Evolutionary conservation across 2,329 filamentous ascomycete genomes (phyloP).

Genomic region (Zasmidium cellare): DNA sequence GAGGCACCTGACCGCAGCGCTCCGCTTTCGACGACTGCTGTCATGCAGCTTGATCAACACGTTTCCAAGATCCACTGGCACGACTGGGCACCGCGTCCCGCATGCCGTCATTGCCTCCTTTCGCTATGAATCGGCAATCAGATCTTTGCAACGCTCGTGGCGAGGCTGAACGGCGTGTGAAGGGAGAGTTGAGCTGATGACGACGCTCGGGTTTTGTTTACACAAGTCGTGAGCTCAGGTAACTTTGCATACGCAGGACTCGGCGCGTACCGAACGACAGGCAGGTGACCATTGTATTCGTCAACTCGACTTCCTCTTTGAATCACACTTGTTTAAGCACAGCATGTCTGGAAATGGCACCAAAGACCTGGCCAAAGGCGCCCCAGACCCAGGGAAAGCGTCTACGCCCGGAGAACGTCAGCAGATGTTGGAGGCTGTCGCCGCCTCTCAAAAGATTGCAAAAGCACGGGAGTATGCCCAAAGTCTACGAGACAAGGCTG

Average conservation of each 20-base stretch:
- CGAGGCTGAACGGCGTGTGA: neutral
- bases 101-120: neutral
- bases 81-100: neutral
- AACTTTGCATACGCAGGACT: neutral
- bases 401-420: slow-evolving; percentile 9
- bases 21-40: neutral
- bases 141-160: neutral
- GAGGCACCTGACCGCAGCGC: neutral
- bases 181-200: neutral
- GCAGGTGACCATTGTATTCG: neutral
- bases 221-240: neutral
- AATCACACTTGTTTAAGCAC: neutral
- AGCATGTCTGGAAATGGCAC: neutral
- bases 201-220: neutral
- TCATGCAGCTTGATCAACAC: neutral
- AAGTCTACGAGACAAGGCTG: slow-evolving; percentile 24
- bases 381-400: neutral
- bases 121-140: neutral
- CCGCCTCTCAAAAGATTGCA: slow-evolving; percentile 24
- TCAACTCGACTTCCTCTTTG: neutral
- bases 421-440: slow-evolving; percentile 24
- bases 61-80: neutral
- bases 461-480: slow-evolving; percentile 22
- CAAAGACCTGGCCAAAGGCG: neutral
- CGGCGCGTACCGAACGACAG: neutral